Evolutionary conservation across 176 grass and related monocot genomes (phyloP).

Genomic region (Musa beccarii): DNA sequence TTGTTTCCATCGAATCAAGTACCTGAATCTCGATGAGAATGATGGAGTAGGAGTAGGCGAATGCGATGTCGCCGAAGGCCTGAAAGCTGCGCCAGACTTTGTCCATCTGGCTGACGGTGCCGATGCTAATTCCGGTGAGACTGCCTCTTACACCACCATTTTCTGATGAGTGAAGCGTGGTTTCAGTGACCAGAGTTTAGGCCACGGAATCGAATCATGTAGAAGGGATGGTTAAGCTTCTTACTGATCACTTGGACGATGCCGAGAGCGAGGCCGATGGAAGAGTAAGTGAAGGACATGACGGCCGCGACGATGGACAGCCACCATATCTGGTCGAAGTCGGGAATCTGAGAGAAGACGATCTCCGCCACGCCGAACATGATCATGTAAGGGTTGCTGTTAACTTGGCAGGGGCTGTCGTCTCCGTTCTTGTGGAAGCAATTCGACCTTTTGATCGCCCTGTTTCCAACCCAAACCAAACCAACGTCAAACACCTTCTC

Average conservation of each 20-base stretch:
- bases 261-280: conserved; percentile 8
- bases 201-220: too few species aligned
- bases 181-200: background rate
- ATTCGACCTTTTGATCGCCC: conserved; percentile 6
- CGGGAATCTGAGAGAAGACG: conserved; percentile 1
- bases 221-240: background rate
- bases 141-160: conserved; percentile 3
- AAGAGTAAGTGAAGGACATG: conserved; percentile 10
- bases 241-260: conserved; percentile 13
- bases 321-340: conserved; percentile 16
- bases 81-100: conserved; percentile 5
- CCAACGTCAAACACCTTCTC: background rate
- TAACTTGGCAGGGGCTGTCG: conserved; percentile 10
- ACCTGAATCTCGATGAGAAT: conserved; percentile 12
- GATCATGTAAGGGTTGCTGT: conserved; percentile 14
- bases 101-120: conserved; percentile 6
- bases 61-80: conserved; percentile 6
- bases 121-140: conserved; percentile 13
- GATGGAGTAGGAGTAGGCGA: conserved; percentile 16
- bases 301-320: conserved; percentile 13
- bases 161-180: background rate
- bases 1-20: background rate
- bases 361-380: conserved; percentile 10
- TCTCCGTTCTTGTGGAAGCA: conserved; percentile 13
- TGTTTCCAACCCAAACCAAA: background rate